Evolutionary conservation across 306 rosid genomes (phyloP), one percentile per base, ranked within the genome.

Genomic region (Lupinus albus): DNA sequence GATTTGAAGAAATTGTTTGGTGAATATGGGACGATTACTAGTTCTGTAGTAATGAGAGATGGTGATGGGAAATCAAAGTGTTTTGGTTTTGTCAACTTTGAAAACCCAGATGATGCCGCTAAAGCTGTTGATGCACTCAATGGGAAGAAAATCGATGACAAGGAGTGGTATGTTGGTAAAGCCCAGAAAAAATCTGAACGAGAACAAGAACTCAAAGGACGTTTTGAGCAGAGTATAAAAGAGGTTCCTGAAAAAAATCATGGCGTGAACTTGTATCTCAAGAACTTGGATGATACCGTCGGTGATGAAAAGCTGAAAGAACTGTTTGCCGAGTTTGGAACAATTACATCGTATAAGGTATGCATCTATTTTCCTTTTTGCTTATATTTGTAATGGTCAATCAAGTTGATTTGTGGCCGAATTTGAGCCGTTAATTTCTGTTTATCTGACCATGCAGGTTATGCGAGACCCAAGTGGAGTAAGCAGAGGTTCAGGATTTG

Each of bases 71-170:
- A 70, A 68, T 89, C 89, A 0, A 89, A 78, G 77, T 85, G 85
- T 72, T 89, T 89, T 63, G 94, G 94, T 33, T 89, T 87, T 70
- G 91, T 89, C 44, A 85, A 87, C 66, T 85, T 83, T 71, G 96
- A 85, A 35, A 71, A 68, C 45, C 78, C 88, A 11, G 89, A 83
- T 15, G 91, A 74, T 76, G 93, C 91, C 51, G 89, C 87, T 15
- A 81, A 74, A 0, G 91, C 96, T 59, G 91, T 84, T 51, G 87
- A 87, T 54, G 79, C 59, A 41, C 83, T 89, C 53, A 87, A 87
- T 77, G 88, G 87, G 30, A 80, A 80, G 67, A 51, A 68, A 42
- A 33, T 83, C 14, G 94, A 89, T 68, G 84, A 82, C 0, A 87
- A 87, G 69, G 86, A 89, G 44, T 83, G 89, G 91, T 89, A 81